phyloP scores from a whole-genome alignment of 2,329 filamentous ascomycete genomes.

The Colletotrichum caudatum region DNA sequence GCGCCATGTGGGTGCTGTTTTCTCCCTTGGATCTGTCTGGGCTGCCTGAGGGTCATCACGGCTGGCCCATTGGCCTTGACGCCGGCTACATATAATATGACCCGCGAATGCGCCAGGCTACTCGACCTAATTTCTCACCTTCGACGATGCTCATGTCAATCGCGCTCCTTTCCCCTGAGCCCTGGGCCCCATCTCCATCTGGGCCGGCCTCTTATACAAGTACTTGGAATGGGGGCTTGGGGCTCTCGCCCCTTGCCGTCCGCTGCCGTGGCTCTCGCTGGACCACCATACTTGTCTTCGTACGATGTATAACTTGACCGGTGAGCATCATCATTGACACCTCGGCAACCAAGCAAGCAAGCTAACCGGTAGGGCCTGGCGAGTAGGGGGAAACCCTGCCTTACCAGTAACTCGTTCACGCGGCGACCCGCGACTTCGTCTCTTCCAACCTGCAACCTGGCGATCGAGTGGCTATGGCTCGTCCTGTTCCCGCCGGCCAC shows the following conservation, averaged over 20 bases:
- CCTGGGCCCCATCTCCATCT: background rate
- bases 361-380: background rate
- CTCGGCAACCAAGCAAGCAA: slow-evolving; percentile 11
- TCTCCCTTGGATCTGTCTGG: slow-evolving; percentile 1
- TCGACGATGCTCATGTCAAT: background rate
- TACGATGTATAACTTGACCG: background rate
- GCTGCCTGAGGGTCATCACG: background rate
- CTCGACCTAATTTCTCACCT: background rate
- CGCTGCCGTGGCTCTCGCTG: slow-evolving; percentile 3
- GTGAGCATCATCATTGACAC: background rate
- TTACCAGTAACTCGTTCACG: background rate
- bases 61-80: background rate
- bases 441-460: background rate
- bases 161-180: background rate
- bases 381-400: background rate
- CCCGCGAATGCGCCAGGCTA: slow-evolving; percentile 19
- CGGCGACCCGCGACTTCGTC: slow-evolving; percentile 2
- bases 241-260: background rate
- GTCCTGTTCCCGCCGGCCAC: slow-evolving; percentile 6
- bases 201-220: background rate
- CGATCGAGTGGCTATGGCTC: background rate
- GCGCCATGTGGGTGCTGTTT: background rate
- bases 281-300: background rate
- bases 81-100: slow-evolving; percentile 15
- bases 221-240: background rate